Evolutionary conservation across 1,284 basidiomycete genomes (phyloP), one percentile per base, ranked within the genome.

Genomic region (Psilocybe mexicana): DNA sequence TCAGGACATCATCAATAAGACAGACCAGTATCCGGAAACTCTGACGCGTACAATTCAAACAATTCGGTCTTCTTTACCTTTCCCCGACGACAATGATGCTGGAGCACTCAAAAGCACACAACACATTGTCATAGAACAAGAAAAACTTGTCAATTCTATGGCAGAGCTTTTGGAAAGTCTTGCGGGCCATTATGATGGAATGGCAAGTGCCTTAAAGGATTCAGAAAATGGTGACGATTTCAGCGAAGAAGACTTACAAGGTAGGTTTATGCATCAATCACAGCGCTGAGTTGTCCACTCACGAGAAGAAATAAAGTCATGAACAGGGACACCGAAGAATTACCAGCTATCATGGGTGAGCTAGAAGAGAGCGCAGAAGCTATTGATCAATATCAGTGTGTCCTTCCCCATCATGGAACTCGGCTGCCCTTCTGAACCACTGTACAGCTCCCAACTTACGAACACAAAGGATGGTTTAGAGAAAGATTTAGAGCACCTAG

Each of bases 301-400:
- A 18, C 4, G 35, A n/a, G 6, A 6, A 42, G 10, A 40, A 49
- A 36, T 52, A 5, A 45, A 91, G 90, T 83, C 23, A 91, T 93
- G 85, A 84, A 87, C 62, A 78, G 86, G 45, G 90, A 93, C 68
- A 88, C 86, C 1, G 80, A 88, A 18, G 88, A 92, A 66, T 75
- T 93, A 5, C 87, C 87, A 6, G 76, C 79, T 2, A 90, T 93
- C 52, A 83, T 93, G 70, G 69, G 74, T 0, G 90, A 92, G 61
- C 71, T 93, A 43, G 86, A 92, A 63, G 81, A 82, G 44, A 78
- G 79, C 57, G 75, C 82, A 14, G 64, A 66, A 18, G 69, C 74
- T 2, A 83, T 92, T 44, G 76, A 85, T 48, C 70, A 69, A 6
- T 76, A 79, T 43, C 78, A 85, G 90, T 92, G 68, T 65, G 87